Percentiles rank a stretch among this genome's conserved stretches.
Evolutionary conservation across 2,329 filamentous ascomycete species (phyloP).

Genomic region (Cladophialophora immunda): DNA sequence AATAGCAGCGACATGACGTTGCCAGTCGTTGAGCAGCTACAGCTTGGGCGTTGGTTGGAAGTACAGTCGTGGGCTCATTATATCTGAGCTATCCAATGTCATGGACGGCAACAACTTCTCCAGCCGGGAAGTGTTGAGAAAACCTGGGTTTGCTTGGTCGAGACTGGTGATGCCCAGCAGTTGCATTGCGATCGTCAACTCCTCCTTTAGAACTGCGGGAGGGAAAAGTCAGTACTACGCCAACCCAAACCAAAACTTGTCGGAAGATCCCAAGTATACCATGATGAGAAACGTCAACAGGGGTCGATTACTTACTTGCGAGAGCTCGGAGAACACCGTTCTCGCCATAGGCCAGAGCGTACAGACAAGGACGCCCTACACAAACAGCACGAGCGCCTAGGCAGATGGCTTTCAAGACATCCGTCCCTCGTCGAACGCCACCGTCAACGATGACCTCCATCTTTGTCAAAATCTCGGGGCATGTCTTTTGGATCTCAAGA

Average conservation of each 20-base stretch:
- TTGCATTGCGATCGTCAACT: constrained; percentile 72
- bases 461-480: constrained; percentile 48
- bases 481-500: constrained; percentile 66
- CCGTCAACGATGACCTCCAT: constrained; percentile 65
- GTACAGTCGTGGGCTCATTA: background rate
- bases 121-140: constrained; percentile 60
- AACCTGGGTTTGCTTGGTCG: constrained; percentile 66
- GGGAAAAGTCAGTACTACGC: background rate
- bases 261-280: background rate
- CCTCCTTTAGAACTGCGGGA: constrained; percentile 61
- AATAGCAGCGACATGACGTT: too few species aligned
- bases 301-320: constrained; percentile 54
- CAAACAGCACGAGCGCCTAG: constrained; percentile 64
- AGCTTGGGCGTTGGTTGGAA: background rate
- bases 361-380: constrained; percentile 62
- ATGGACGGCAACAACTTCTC: background rate
- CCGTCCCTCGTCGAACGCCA: constrained; percentile 62
- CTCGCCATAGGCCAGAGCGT: constrained; percentile 62
- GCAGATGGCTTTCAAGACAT: constrained; percentile 64
- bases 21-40: background rate
- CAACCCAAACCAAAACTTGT: background rate
- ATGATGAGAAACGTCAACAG: background rate
- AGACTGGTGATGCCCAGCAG: constrained; percentile 70
- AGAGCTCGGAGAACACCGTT: constrained; percentile 61
- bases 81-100: background rate